Percentiles rank a stretch among this genome's conserved stretches.
phyloP scores from a whole-genome alignment of 2,329 filamentous ascomycete species.

The Rhinocladiella mackenziei region DNA sequence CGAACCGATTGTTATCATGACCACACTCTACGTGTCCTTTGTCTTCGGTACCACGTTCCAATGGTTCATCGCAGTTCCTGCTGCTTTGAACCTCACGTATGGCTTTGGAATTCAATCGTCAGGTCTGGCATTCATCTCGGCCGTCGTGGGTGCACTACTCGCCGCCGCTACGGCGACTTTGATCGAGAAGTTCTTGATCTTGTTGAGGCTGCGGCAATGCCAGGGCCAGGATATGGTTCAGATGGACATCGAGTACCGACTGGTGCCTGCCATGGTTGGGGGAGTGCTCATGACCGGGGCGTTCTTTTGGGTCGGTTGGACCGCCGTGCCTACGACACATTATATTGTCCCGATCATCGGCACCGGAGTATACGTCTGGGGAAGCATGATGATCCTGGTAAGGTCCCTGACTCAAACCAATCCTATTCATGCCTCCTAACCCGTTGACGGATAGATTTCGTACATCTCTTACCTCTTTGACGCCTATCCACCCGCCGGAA shows the following conservation, averaged over 20 bases:
- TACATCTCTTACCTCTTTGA: constrained; percentile 35
- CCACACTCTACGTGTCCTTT: constrained; percentile 10
- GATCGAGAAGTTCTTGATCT: too few relatives aligned
- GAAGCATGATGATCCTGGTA: constrained; percentile 35
- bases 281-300: constrained; percentile 18
- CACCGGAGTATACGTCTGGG: constrained; percentile 26
- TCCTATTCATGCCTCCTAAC: neutral
- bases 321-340: constrained; percentile 39
- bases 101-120: constrained; percentile 31
- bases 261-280: constrained; percentile 37
- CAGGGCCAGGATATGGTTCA: constrained; percentile 11
- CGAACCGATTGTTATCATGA: constrained; percentile 12
- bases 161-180: constrained; percentile 30
- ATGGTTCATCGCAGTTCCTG: constrained; percentile 34
- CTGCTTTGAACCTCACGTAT: constrained; percentile 11
- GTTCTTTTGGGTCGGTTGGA: constrained; percentile 35
- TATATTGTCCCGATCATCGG: constrained; percentile 35
- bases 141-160: constrained; percentile 33
- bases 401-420: constrained; percentile 42
- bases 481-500: constrained; percentile 30
- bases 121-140: constrained; percentile 36
- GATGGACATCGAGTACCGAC: constrained; percentile 33
- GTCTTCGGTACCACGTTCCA: constrained; percentile 26
- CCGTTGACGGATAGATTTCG: constrained; percentile 45
- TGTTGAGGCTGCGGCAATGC: constrained; percentile 25